Evolutionary conservation across 2,329 filamentous ascomycete species (phyloP), one percentile per base, ranked within the genome.

Genomic region (Hymenoscyphus occultus): DNA sequence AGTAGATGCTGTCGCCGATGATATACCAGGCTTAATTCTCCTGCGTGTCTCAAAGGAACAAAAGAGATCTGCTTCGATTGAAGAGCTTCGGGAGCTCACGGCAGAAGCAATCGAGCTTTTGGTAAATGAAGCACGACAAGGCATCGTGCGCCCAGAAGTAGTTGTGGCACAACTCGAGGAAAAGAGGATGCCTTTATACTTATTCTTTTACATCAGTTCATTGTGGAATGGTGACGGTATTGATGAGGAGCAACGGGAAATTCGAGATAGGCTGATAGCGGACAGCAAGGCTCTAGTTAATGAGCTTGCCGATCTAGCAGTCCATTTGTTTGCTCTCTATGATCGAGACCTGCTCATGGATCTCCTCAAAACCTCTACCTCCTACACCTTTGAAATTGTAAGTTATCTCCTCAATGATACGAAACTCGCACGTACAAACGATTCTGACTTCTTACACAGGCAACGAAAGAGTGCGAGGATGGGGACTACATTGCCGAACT

Each of bases 181-280:
- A 22, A 86, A 89, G 67, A 82, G 87, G 19, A 80, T 91, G 60
- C 81, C 87, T 60, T 81, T 92, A 0, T 97, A 96, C 74, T 84
- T 96, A 0, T 98, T 91, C 79, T 96, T 98, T 78, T 99, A 99
- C 76, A 83, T 99, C 31, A 88, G 90, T 13, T 88, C 89, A 0
- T 81, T 99, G 2, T 99, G 94, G 93, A 86, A 84, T 65, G 92
- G 91, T 0, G 86, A 92, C 65, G 86, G 85, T 10, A 83, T 89
- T 42, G 78, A 80, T 65, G 83, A 86, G 63, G 80, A 83, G 69
- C 76, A 77, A 22, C 80, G 80, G 22, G 84, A 86, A 67, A 84
- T 82, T 54, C 80, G 80, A 51, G 86, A 88, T 58, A 81, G 83
- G 12, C 77, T 88, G 3, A 76, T 86, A 7, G 80, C 83, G 69